phyloP scores from a whole-genome alignment of 139 green algal species.

The Chlamydomonas sp. region DNA sequence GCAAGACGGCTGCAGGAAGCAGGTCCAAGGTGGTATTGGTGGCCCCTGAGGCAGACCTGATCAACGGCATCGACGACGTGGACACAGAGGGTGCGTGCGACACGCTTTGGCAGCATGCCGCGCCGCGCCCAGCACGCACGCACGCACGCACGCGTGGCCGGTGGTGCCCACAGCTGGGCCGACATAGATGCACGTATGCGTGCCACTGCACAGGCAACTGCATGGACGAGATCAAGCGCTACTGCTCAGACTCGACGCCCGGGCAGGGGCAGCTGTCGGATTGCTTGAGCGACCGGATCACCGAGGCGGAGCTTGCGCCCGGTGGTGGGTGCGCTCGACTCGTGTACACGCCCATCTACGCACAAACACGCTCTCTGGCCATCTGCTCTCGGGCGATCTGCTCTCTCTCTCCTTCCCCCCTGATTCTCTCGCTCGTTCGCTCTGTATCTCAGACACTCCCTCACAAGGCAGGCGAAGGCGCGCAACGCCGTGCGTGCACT shows the following conservation, averaged over 20 bases:
- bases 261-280: slow-evolving; percentile 49
- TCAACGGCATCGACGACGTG: slow-evolving; percentile 14
- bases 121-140: too few relatives aligned
- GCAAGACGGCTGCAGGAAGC: slow-evolving; percentile 13
- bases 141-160: too few relatives aligned
- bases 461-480: background rate
- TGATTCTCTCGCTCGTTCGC: too few relatives aligned
- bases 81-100: background rate
- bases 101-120: background rate
- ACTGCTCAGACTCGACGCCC: slow-evolving; percentile 49
- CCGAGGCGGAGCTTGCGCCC: slow-evolving; percentile 25
- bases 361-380: background rate
- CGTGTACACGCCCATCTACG: background rate
- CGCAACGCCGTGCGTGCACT: background rate
- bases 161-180: too few relatives aligned
- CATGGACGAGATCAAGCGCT: slow-evolving; percentile 42
- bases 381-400: background rate
- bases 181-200: too few relatives aligned
- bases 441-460: too few relatives aligned
- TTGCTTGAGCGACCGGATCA: slow-evolving; percentile 59
- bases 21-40: background rate
- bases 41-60: slow-evolving; percentile 11
- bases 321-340: slow-evolving; percentile 22
- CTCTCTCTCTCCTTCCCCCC: background rate
- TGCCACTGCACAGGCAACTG: slow-evolving; percentile 53